A percentile compares a stretch with the other conserved stretches of the same genome.
These are phyloP conservation scores for Komagataella kurtzmanii DNA, from an alignment of 805 yeast species.

Conservation along the genomic window DNA sequence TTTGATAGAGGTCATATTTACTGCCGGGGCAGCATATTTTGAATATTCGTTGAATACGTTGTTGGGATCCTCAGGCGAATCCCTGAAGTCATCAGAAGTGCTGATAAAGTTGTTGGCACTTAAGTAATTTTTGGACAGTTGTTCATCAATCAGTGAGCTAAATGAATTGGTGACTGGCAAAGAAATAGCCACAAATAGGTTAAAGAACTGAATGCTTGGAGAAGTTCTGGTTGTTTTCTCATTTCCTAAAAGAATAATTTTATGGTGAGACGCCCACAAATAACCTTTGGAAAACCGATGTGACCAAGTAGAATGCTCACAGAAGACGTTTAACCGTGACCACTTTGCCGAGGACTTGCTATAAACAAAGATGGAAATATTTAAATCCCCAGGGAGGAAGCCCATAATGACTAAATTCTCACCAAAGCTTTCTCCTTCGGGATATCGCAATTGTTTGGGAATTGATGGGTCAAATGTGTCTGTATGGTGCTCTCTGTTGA, in stretches of 20 bases:
- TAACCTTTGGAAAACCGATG: constrained; percentile 57
- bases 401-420: constrained; percentile 54
- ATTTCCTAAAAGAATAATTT: constrained; percentile 48
- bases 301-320: constrained; percentile 36
- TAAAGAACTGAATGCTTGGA: constrained; percentile 33
- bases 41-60: constrained; percentile 40
- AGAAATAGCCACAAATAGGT: constrained; percentile 31
- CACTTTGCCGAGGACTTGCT: constrained; percentile 46
- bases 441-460: constrained; percentile 36
- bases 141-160: background rate
- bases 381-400: constrained; percentile 31
- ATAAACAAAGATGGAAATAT: constrained; percentile 33
- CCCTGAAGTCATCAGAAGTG: background rate
- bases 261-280: constrained; percentile 72
- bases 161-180: constrained; percentile 37
- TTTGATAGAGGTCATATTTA: constrained; percentile 48
- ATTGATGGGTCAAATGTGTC: constrained; percentile 13
- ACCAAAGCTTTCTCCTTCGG: constrained; percentile 54
- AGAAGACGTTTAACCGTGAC: constrained; percentile 44
- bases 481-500: constrained; percentile 5
- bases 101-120: background rate
- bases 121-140: background rate
- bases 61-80: background rate
- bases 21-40: constrained; percentile 61
- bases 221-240: constrained; percentile 28